Evolutionary conservation across 495 filamentous ascomycete genomes (phyloP).

Genomic region (Evernia prunastri): DNA sequence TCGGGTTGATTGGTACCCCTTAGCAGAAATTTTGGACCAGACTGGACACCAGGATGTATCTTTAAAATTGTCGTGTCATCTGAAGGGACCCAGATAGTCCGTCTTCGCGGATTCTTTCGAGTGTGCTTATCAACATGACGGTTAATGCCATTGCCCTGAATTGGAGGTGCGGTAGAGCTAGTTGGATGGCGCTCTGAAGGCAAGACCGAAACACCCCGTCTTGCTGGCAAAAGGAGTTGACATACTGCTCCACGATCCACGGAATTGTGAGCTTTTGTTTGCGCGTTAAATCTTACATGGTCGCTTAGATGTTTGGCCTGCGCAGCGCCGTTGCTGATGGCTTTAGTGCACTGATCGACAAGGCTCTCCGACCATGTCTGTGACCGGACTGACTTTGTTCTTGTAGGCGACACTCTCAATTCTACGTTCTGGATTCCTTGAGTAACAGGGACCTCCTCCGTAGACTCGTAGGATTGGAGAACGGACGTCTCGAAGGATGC

Average conservation of each 20-base stretch:
- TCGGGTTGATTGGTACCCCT: constrained; percentile 25
- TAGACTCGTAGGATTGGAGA: constrained; percentile 1
- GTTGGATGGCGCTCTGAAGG: neutral
- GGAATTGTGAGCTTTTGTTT: neutral
- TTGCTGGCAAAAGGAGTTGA: constrained; percentile 1
- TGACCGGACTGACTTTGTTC: neutral
- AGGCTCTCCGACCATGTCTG: neutral
- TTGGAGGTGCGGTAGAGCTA: neutral
- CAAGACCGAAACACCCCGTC: constrained; percentile 7
- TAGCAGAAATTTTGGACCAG: constrained; percentile 24
- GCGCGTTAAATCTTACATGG: neutral
- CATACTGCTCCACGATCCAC: neutral
- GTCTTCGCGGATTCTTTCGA: constrained; percentile 34
- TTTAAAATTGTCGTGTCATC: constrained; percentile 39
- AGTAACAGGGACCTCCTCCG: constrained; percentile 4
- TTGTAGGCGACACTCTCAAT: neutral
- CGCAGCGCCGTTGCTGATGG: neutral
- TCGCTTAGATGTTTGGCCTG: neutral
- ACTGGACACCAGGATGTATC: constrained; percentile 39
- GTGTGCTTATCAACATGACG: neutral
- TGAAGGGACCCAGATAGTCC: constrained; percentile 39
- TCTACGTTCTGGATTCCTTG: neutral
- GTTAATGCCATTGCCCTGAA: neutral
- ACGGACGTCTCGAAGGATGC: neutral
- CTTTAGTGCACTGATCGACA: neutral